Evolutionary conservation across 2,329 filamentous ascomycete species (phyloP), one percentile per base, ranked within the genome.

Genomic region (Penicillium sp.): DNA sequence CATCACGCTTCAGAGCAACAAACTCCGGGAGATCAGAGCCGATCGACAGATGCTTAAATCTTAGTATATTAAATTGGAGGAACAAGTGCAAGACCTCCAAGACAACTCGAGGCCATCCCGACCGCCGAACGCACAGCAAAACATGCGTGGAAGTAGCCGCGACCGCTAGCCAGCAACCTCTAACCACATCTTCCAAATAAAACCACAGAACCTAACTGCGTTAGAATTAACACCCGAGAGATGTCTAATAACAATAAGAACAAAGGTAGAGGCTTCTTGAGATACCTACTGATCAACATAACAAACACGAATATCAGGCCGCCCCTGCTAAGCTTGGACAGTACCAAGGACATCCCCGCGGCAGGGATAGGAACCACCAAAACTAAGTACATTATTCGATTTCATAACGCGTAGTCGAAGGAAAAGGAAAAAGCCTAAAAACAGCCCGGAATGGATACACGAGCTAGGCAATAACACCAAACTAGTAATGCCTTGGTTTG

Each of bases 341-440:
- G 3, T 26, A 26, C 23, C 23, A 26, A 26, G 29, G 77, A 61
- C 61, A 55, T 56, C 30, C 62, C 66, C 58, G 63, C 63, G 31
- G 59, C 48, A 7, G 64, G 67, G 13, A 52, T 69, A 51, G 59
- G 64, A 8, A 70, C 58, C 15, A 70, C 59, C 6, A 65, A 66
- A 48, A 69, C 63, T 3, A 66, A 66, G 29, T 72, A 72, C 51
- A n/a, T 72, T 8, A 66, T 72, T 45, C 45, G 64, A 29, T 72
- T 71, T 44, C 67, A 67, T 56, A 50, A 72, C 49, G 53, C 21
- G 3, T 9, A 30, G 5, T 70, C 61, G 38, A 62, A 64, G 4
- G 62, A 70, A 19, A 54, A 56, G 21, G 67, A n/a, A n/a, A n/a
- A n/a, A n/a, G n/a, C n/a, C 69, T 11, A 60, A 60, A 19, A 68